These are phyloP conservation scores for Aspergillus avenaceus DNA, from an alignment of 495 filamentous ascomycete genomes.

Conservation along the genomic window DNA sequence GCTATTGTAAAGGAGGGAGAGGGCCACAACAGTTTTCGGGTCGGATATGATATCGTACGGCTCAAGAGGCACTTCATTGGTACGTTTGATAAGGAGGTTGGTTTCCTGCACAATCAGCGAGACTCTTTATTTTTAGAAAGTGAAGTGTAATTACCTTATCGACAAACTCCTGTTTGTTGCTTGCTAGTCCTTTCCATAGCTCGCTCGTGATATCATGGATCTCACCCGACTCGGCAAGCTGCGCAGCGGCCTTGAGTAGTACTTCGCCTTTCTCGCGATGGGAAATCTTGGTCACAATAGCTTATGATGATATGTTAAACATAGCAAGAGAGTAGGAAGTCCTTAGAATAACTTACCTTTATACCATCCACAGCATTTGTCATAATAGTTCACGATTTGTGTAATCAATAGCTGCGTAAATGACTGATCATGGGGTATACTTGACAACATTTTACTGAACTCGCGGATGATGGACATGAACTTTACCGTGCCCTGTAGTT, in stretches of 20 bases:
- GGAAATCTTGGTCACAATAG: constrained; percentile 41
- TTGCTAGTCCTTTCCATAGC: constrained; percentile 48
- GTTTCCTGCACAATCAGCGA: constrained; percentile 49
- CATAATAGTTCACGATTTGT: constrained; percentile 86
- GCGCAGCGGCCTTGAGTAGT: constrained; percentile 67
- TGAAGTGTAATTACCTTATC: constrained; percentile 30
- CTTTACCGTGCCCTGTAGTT: constrained; percentile 64
- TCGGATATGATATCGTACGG: constrained; percentile 84
- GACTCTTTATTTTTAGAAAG: constrained; percentile 3
- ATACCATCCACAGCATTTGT: constrained; percentile 87
- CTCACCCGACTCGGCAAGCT: constrained; percentile 64
- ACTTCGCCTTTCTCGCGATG: constrained; percentile 33
- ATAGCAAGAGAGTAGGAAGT: neutral
- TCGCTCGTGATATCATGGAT: constrained; percentile 61
- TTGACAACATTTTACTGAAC: constrained; percentile 92
- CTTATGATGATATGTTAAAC: too few relatives aligned
- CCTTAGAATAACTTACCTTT: constrained; percentile 46
- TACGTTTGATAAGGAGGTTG: constrained; percentile 57
- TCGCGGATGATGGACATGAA: constrained; percentile 83
- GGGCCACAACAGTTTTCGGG: constrained; percentile 72
- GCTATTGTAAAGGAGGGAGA: constrained; percentile 90
- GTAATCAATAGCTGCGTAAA: constrained; percentile 86
- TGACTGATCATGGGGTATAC: constrained; percentile 93
- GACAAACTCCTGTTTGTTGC: constrained; percentile 32
- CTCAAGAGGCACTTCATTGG: constrained; percentile 60